Conservation (phyloP, 306 rosid species). For the Cicer yamashitae region DNA sequence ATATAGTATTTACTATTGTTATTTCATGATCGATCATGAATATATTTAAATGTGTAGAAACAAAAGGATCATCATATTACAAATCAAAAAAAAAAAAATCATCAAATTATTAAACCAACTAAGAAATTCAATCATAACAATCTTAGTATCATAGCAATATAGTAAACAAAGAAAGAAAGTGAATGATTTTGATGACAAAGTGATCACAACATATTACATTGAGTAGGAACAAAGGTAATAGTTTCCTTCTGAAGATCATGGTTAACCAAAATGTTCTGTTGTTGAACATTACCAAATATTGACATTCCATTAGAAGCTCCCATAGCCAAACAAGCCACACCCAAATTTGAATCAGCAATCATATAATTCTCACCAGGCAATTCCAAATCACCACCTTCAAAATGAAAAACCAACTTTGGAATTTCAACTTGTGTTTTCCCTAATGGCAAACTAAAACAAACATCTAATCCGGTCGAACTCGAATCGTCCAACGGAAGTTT, state of each 20-base stretch:
- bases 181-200: not conserved
- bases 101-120: constrained; percentile 34
- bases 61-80: not conserved
- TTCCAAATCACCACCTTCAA: constrained; percentile 71
- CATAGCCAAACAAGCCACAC: constrained; percentile 79
- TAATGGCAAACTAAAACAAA: constrained; percentile 67
- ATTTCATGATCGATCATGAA: not conserved
- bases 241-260: constrained; percentile 57
- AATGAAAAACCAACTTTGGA: constrained; percentile 76
- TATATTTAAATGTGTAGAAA: not conserved
- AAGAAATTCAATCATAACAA: constrained; percentile 41
- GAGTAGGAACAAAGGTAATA: constrained; percentile 49
- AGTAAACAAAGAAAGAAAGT: constrained; percentile 1
- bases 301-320: constrained; percentile 72
- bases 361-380: constrained; percentile 71
- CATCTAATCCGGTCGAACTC: constrained; percentile 63
- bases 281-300: constrained; percentile 67
- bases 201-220: constrained; percentile 50
- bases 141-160: constrained; percentile 14
- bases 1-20: too few relatives aligned
- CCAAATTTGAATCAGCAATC: constrained; percentile 56
- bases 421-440: constrained; percentile 48
- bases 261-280: constrained; percentile 60
- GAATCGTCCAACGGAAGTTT: constrained; percentile 54
- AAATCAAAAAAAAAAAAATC: too few relatives aligned